A percentile compares a stretch with the other conserved stretches of the same genome.
Conservation (phyloP, 148 eudicot genomes). For the Amaranthus hypochondriacus region DNA sequence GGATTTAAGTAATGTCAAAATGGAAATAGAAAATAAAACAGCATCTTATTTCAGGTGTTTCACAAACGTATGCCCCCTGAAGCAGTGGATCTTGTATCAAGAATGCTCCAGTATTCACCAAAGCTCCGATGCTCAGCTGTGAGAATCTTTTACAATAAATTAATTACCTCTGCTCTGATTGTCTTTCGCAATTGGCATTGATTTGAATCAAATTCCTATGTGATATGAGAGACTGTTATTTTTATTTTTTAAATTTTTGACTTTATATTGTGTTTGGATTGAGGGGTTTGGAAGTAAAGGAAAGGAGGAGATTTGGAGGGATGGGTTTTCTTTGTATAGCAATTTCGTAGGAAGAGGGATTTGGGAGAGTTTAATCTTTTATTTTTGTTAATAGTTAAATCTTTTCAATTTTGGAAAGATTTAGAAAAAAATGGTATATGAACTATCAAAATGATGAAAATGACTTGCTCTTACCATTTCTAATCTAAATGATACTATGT, state of each 20-base stretch:
- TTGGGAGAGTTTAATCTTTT: no score
- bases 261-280: no score
- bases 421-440: no score
- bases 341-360: no score
- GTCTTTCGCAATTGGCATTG: neutral
- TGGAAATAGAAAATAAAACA: neutral
- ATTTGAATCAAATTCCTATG: neutral
- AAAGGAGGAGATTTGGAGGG: no score
- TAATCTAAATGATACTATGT: no score
- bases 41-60: conserved; percentile 49
- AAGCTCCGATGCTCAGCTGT: conserved; percentile 77
- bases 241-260: neutral
- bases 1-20: neutral
- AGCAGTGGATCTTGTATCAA: conserved; percentile 84
- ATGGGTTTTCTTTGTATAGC: no score
- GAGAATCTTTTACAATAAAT: conserved; percentile 28
- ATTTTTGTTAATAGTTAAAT: no score
- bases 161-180: neutral
- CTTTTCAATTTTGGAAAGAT: no score
- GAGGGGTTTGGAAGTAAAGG: no score
- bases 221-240: neutral
- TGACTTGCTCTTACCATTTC: no score
- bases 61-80: conserved; percentile 75
- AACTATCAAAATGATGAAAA: no score
- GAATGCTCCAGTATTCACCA: conserved; percentile 88